Base-by-base conservation (phyloP, 768 basidiomycete species). In the Suillus americanus region DNA sequence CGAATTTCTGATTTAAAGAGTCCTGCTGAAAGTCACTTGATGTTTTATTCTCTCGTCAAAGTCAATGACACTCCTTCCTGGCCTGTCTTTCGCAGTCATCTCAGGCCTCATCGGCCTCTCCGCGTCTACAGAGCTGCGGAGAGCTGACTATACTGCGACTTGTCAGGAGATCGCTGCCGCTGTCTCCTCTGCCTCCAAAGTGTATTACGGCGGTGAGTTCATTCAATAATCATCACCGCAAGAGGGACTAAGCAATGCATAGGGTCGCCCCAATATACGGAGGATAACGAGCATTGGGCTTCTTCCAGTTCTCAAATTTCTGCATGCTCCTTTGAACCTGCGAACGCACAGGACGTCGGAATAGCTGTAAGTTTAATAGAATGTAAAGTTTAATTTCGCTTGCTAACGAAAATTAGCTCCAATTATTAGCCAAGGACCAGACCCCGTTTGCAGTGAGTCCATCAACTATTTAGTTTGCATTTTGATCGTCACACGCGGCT, bases 291-390 rank as follows among this genome's bases (percentile, higher is more conserved):
- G 2, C 85, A 88, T 64, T 88, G 83, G 83, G 81, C 83, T 0
- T 72, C 72, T 28, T 85, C 85, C 5, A 86, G 83, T 66, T 69
- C 77, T 0, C 79, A 86, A 62, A 2, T 61, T 1, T 69, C 87
- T 0, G 73, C 78, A 2, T 89, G 87, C 69, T 81, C 82, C 12
- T 86, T 89, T 10, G 84, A 88, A 67, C 87, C 87, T 3, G 85
- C 83, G 12, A 84, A 79, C 1, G 74, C 81, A 0, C 76, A 79
- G 6, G 88, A 90, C 62, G 72, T 89, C 37, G 79, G 75, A 1
- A 73, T 67, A 0, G 85, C 85, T 18, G 88, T 88, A 23, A 46
- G 68, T 43, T 14, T 23, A 40, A 7, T 54, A 13, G 6, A 23
- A 37, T 16, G 25, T 30, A 10, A 30, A 9, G 10, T 48, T 60